These are phyloP conservation scores for Raffaelea arxii DNA, from an alignment of 2,329 filamentous ascomycete genomes.

Conservation along the genomic window DNA sequence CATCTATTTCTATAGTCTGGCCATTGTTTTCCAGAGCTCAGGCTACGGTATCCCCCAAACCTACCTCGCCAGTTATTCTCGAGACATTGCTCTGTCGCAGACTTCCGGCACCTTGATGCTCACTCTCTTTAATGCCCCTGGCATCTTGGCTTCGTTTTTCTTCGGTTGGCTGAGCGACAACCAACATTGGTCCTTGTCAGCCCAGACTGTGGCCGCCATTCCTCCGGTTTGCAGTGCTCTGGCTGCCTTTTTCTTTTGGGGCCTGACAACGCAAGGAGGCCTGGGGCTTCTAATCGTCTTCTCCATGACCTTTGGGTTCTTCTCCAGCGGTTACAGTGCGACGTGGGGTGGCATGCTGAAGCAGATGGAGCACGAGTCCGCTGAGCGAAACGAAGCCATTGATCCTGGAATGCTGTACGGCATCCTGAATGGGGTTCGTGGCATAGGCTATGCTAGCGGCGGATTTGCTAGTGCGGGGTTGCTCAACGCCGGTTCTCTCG, in stretches of 20 bases:
- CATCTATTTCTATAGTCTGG: constrained; percentile 3
- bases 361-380: constrained; percentile 4
- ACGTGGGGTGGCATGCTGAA: constrained; percentile 3
- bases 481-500: not conserved
- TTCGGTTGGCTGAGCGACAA: constrained; percentile 5
- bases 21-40: constrained; percentile 3
- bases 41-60: constrained; percentile 5
- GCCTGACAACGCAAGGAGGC: not conserved
- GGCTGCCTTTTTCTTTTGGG: constrained; percentile 3
- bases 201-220: not conserved
- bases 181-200: not conserved
- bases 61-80: constrained; percentile 2
- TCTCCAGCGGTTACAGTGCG: constrained; percentile 4
- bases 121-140: constrained; percentile 1
- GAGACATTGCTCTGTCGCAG: not conserved
- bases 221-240: not conserved
- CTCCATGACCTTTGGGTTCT: constrained; percentile 5
- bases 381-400: constrained; percentile 2
- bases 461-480: constrained; percentile 1
- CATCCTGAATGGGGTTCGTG: constrained; percentile 4
- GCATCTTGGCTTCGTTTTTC: constrained; percentile 2
- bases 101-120: constrained; percentile 3
- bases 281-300: constrained; percentile 2
- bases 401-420: constrained; percentile 5
- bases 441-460: constrained; percentile 3